phyloP scores from a whole-genome alignment of 2,329 filamentous ascomycete genomes.

The Whalleya microplaca region DNA sequence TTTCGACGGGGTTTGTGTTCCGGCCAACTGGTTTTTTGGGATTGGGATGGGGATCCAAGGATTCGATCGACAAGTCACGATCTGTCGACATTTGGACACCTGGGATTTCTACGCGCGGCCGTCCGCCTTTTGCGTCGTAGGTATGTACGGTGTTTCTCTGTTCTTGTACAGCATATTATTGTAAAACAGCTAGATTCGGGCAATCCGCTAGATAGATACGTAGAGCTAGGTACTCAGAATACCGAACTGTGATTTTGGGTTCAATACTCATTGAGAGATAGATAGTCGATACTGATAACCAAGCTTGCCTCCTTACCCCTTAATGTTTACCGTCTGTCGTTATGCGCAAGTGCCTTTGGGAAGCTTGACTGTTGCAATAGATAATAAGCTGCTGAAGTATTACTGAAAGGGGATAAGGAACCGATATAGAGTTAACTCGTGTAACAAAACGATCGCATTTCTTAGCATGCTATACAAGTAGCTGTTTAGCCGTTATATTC shows the following conservation, averaged over 20 bases:
- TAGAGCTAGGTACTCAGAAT: slow-evolving; percentile 15
- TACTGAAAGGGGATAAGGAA: no score
- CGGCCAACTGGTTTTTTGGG: neutral
- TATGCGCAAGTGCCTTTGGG: neutral
- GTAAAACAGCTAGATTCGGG: slow-evolving; percentile 3
- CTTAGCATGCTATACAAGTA: no score
- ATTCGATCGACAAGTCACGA: neutral
- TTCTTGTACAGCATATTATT: slow-evolving; percentile 9
- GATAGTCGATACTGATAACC: neutral
- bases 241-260: slow-evolving; percentile 5
- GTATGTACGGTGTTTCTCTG: slow-evolving; percentile 17
- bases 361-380: no score
- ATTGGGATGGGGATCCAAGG: no score
- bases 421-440: no score
- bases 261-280: neutral
- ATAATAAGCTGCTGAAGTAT: no score
- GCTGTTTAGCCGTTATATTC: no score
- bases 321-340: neutral
- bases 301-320: neutral
- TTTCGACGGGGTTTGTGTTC: neutral
- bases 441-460: no score
- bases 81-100: slow-evolving; percentile 8
- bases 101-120: neutral
- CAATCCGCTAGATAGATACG: slow-evolving; percentile 7
- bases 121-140: slow-evolving; percentile 15